Percentiles rank a stretch among this genome's conserved stretches.
These are phyloP conservation scores for peach (Prunus persica) DNA, from an alignment of 306 rosid genomes.

Conservation along the genomic window DNA sequence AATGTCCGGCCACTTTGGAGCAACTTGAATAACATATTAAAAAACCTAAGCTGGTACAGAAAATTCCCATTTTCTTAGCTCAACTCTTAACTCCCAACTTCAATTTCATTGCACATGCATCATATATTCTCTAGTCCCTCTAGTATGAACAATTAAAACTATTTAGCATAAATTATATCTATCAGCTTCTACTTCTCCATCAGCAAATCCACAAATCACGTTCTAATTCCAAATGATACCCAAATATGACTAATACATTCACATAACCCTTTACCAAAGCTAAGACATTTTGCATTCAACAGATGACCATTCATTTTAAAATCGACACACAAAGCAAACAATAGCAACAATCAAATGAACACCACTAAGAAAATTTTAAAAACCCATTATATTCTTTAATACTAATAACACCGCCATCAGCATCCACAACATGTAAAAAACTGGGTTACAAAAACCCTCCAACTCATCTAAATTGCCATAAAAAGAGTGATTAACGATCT, in stretches of 20 bases:
- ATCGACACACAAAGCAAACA: not conserved
- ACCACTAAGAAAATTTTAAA: not conserved
- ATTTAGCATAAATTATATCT: no score
- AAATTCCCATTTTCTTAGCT: not conserved
- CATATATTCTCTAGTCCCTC: no score
- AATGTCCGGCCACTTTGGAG: not conserved
- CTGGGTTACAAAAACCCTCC: conserved; percentile 1
- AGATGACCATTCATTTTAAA: not conserved
- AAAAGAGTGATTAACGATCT: conserved; percentile 15
- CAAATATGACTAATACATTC: not conserved
- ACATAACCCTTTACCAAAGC: not conserved
- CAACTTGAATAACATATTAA: not conserved
- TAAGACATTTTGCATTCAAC: not conserved
- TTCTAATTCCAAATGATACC: not conserved
- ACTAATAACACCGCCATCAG: not conserved
- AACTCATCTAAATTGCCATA: conserved; percentile 38
- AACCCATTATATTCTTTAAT: not conserved
- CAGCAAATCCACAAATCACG: no score
- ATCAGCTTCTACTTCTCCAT: no score
- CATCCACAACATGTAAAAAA: not conserved
- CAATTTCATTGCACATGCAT: not conserved
- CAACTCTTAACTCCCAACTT: not conserved
- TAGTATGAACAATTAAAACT: no score
- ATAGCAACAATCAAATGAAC: not conserved
- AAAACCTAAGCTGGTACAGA: not conserved